Evolutionary conservation across 2,329 filamentous ascomycete genomes (phyloP), one percentile per base, ranked within the genome.

Genomic region (Talaromyces marneffei): DNA sequence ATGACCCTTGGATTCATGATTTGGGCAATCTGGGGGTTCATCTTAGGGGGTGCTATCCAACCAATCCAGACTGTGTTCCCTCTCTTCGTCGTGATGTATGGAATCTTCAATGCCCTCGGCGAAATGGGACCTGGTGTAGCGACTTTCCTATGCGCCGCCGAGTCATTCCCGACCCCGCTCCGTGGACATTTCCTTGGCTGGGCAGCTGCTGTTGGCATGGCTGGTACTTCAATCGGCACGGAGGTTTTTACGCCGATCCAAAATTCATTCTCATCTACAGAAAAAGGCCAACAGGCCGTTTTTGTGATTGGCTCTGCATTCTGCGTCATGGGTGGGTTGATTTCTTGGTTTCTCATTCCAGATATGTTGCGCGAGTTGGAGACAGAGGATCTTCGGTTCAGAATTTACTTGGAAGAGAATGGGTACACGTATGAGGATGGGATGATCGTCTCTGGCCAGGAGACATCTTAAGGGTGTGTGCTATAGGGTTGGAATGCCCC

Each of bases 281-380:
- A 23, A 72, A 78, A 56, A 69, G 81, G 80, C 0, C 74, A 80
- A 20, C 80, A 82, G 60, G 78, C 75, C 0, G 79, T 78, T 0
- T 83, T 83, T 63, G 69, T 83, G 5, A 80, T 83, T 52, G 81
- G 81, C 0, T 78, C 78, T 1, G 80, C 71, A 0, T 83, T 83
- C 69, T 80, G 80, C 0, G 72, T 79, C 0, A 63, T 80, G 2
- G 81, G 80, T 2, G 77, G 75, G 0, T 55, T 79, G 3, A 71
- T 80, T 23, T 72, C 77, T 0, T 77, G 76, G 66, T 79, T 80
- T 53, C 69, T 83, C 1, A 77, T 83, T 33, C 78, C 78, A 1
- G 75, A 82, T 61, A 71, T 74, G 7, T 72, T 74, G 44, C 70
- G 69, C 3, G 70, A 74, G 20, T 67, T 81, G 25, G 78, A 79